phyloP scores from a whole-genome alignment of 306 rosid genomes.

The Pterocarpus santalinus region DNA sequence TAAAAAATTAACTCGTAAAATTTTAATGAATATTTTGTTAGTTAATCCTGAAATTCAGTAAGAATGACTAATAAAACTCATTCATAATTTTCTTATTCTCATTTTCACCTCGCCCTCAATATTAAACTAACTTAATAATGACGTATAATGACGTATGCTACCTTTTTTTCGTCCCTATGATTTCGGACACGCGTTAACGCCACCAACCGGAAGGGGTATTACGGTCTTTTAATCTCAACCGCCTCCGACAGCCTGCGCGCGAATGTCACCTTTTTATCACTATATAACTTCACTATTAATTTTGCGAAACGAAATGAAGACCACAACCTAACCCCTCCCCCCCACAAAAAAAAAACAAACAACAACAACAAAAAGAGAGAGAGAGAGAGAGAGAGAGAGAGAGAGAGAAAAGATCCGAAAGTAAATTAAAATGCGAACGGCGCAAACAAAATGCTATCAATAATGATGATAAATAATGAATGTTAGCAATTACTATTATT shows the following conservation, averaged over 20 bases:
- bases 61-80: too few relatives aligned
- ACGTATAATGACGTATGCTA: not conserved
- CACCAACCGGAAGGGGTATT: slow-evolving; percentile 43
- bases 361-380: too few relatives aligned
- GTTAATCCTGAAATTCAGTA: too few relatives aligned
- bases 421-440: not conserved
- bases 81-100: too few relatives aligned
- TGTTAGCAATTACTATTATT: slow-evolving; percentile 3
- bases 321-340: not conserved
- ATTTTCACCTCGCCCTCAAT: not conserved
- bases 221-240: slow-evolving; percentile 47
- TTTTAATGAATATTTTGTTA: too few relatives aligned
- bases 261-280: slow-evolving; percentile 51
- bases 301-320: slow-evolving; percentile 13
- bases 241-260: slow-evolving; percentile 81
- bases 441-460: not conserved
- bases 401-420: not conserved
- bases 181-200: slow-evolving; percentile 57
- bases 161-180: slow-evolving; percentile 39
- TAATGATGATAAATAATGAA: slow-evolving; percentile 38
- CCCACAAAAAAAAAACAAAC: too few relatives aligned
- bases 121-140: not conserved
- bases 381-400: not conserved
- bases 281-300: not conserved
- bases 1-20: too few relatives aligned